Evolutionary conservation across 164 flowering plant genomes (phyloP).

Genomic region (Sedum album): DNA sequence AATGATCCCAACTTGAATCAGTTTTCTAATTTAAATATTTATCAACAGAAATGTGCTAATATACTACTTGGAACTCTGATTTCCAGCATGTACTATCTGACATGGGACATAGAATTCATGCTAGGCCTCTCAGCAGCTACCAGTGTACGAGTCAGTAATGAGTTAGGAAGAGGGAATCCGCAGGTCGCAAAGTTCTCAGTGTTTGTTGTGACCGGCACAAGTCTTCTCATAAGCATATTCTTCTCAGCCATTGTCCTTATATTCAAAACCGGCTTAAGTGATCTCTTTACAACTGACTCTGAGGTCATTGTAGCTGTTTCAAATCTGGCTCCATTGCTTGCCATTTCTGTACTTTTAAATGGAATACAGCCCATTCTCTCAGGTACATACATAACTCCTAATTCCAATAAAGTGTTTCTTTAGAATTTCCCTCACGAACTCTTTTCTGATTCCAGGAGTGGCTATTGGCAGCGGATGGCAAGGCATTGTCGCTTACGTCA

Average conservation of each 20-base stretch:
- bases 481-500: slow-evolving; percentile 67
- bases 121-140: too few relatives aligned
- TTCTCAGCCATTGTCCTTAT: slow-evolving; percentile 39
- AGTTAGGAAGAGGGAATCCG: too few relatives aligned
- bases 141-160: too few relatives aligned
- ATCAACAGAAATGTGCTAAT: background rate
- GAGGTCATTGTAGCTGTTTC: slow-evolving; percentile 48
- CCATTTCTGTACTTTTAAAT: too few relatives aligned
- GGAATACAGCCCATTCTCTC: too few relatives aligned
- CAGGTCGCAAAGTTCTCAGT: too few relatives aligned
- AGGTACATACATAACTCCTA: slow-evolving; percentile 21
- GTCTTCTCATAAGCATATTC: slow-evolving; percentile 46
- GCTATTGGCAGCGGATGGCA: slow-evolving; percentile 81
- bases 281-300: slow-evolving; percentile 39
- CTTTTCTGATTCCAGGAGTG: background rate
- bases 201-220: too few relatives aligned
- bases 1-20: too few relatives aligned
- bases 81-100: too few relatives aligned
- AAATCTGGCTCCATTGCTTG: too few relatives aligned
- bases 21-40: background rate
- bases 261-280: slow-evolving; percentile 33
- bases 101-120: too few relatives aligned
- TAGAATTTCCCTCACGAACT: background rate
- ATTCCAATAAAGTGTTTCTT: background rate
- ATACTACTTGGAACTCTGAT: background rate